Conservation (phyloP, 2,329 filamentous ascomycete species). For the Beauveria sp. region DNA sequence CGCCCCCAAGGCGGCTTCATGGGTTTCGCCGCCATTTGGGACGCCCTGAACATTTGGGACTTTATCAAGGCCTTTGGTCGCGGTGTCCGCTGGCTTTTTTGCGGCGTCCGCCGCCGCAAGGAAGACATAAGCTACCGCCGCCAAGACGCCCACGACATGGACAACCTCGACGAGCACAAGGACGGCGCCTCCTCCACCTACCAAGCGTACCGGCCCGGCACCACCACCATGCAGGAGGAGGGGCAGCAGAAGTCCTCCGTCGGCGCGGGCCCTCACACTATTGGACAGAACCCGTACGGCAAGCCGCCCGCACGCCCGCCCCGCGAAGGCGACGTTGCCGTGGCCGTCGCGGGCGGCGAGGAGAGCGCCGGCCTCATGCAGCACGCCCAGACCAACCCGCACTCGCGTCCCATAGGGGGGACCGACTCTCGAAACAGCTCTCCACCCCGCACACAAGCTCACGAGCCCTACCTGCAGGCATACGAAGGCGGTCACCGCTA, state of each 20-base stretch:
- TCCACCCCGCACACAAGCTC: constrained; percentile 1
- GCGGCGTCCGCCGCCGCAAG: constrained; percentile 57
- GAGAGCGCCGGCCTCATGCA: constrained; percentile 39
- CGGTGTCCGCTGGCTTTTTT: constrained; percentile 72
- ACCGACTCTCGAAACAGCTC: not conserved
- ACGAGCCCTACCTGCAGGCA: constrained; percentile 8
- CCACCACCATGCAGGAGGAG: constrained; percentile 24
- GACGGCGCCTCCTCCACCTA: constrained; percentile 15
- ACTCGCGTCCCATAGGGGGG: constrained; percentile 3
- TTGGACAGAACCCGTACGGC: constrained; percentile 29
- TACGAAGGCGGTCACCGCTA: not conserved
- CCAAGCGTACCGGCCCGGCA: constrained; percentile 18
- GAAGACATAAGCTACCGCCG: constrained; percentile 43
- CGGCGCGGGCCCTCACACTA: constrained; percentile 29
- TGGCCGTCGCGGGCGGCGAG: constrained; percentile 19
- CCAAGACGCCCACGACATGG: constrained; percentile 28
- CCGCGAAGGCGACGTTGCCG: constrained; percentile 13
- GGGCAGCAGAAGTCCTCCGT: constrained; percentile 13
- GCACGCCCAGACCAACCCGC: constrained; percentile 24
- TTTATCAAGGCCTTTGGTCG: constrained; percentile 72
- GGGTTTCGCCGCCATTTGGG: constrained; percentile 56
- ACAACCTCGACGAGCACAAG: constrained; percentile 28
- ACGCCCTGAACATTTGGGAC: constrained; percentile 77
- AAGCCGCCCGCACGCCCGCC: constrained; percentile 21
- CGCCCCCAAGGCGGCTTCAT: constrained; percentile 56